These are phyloP conservation scores for Aspergillus sergii DNA, from an alignment of 2,329 filamentous ascomycete genomes.

Conservation along the genomic window DNA sequence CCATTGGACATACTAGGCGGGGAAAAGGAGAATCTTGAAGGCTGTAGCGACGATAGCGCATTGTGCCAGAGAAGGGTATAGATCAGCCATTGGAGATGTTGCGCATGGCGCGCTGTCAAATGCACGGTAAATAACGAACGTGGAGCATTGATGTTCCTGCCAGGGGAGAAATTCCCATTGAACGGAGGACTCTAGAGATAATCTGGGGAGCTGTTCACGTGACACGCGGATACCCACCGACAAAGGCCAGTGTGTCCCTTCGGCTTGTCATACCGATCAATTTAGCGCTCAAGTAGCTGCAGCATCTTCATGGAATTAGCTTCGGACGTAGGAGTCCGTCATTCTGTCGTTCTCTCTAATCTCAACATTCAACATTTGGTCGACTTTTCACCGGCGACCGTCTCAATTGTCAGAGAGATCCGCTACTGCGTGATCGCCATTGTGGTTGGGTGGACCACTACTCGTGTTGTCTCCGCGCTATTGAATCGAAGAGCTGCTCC, in stretches of 20 bases:
- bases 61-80: constrained; percentile 85
- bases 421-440: constrained; percentile 54
- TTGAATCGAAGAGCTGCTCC: constrained; percentile 27
- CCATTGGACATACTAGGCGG: constrained; percentile 75
- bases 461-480: constrained; percentile 39
- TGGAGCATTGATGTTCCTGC: background rate
- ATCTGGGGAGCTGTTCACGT: constrained; percentile 22
- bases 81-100: constrained; percentile 66
- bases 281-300: constrained; percentile 2
- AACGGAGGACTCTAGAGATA: constrained; percentile 4
- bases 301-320: constrained; percentile 38
- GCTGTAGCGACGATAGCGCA: constrained; percentile 83
- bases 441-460: constrained; percentile 51
- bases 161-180: constrained; percentile 7
- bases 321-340: constrained; percentile 47
- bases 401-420: constrained; percentile 54
- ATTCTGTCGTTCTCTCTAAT: constrained; percentile 46
- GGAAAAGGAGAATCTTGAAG: constrained; percentile 89
- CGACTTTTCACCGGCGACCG: constrained; percentile 53
- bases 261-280: constrained; percentile 1
- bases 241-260: constrained; percentile 25
- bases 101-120: constrained; percentile 27
- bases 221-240: constrained; percentile 9
- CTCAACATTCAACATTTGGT: constrained; percentile 55
- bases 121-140: constrained; percentile 1